Conservation (phyloP, 2,329 filamentous ascomycete species). For the Aureobasidium sp. region DNA sequence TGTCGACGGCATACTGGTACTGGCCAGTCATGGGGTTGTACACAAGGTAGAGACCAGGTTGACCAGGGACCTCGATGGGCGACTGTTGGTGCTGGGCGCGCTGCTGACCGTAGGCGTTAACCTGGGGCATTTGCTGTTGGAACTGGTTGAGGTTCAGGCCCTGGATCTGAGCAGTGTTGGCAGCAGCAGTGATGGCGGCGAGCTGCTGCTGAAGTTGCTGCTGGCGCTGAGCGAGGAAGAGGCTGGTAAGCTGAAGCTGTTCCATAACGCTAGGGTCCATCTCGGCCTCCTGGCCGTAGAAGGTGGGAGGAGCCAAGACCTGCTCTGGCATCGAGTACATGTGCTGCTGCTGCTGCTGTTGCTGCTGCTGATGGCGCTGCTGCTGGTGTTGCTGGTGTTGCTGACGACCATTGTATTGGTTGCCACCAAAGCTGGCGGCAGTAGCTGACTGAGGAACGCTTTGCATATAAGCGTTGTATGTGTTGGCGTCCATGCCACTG, state of each 20-base stretch:
- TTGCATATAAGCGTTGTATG: constrained; percentile 35
- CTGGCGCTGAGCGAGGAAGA: constrained; percentile 89
- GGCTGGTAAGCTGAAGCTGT: constrained; percentile 81
- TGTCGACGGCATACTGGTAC: constrained; percentile 71
- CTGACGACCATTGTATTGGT: constrained; percentile 35
- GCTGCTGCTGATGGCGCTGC: constrained; percentile 21
- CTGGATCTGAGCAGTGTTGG: constrained; percentile 62
- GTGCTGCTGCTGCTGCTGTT: constrained; percentile 39
- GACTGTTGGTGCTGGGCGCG: constrained; percentile 54
- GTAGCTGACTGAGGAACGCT: constrained; percentile 51
- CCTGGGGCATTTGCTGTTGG: constrained; percentile 37
- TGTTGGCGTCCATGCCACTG: constrained; percentile 35
- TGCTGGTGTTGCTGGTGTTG: constrained; percentile 26
- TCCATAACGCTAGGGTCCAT: constrained; percentile 84
- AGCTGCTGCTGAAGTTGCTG: constrained; percentile 92
- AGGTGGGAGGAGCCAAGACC: constrained; percentile 72
- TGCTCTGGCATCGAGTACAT: constrained; percentile 69
- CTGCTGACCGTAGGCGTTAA: constrained; percentile 56
- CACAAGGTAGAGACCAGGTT: constrained; percentile 70
- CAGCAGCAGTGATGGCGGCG: constrained; percentile 69
- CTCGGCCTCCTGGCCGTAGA: constrained; percentile 61
- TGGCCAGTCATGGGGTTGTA: constrained; percentile 83
- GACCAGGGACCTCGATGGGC: constrained; percentile 54
- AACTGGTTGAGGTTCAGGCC: constrained; percentile 56
- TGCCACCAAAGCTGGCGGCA: constrained; percentile 38